These are phyloP conservation scores for Castanea mollissima DNA, from an alignment of 306 rosid genomes.

Conservation along the genomic window DNA sequence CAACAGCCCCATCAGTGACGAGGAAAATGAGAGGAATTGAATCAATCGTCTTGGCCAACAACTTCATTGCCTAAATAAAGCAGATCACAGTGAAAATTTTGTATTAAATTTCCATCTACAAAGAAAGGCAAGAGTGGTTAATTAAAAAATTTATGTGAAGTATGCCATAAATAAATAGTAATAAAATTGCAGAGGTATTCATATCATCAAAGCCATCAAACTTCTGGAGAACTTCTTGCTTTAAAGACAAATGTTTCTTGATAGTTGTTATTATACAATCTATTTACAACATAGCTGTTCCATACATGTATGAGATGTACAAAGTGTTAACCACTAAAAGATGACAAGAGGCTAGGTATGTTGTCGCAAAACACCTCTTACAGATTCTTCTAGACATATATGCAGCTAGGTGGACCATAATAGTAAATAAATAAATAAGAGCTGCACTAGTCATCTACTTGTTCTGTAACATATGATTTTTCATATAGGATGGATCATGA, in stretches of 20 bases:
- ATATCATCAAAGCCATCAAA: conserved; percentile 8
- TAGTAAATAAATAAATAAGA: not conserved
- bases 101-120: conserved; percentile 1
- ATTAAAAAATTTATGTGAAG: conserved; percentile 5
- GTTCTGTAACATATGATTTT: not conserved
- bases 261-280: not conserved
- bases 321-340: conserved; percentile 10
- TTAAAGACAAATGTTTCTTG: not conserved
- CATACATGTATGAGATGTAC: conserved; percentile 2
- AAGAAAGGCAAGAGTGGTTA: not conserved
- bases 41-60: conserved; percentile 48
- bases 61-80: conserved; percentile 74
- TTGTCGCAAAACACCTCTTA: conserved; percentile 4
- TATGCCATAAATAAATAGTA: not conserved
- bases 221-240: not conserved
- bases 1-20: conserved; percentile 86
- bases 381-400: conserved; percentile 6
- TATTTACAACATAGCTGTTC: not conserved
- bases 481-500: not conserved
- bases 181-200: not conserved
- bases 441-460: not conserved
- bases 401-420: not conserved
- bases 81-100: conserved; percentile 12
- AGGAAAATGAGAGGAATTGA: conserved; percentile 80
- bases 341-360: conserved; percentile 4